Evolutionary conservation across 768 basidiomycete genomes (phyloP).

Genomic region (Amanita rubescens): DNA sequence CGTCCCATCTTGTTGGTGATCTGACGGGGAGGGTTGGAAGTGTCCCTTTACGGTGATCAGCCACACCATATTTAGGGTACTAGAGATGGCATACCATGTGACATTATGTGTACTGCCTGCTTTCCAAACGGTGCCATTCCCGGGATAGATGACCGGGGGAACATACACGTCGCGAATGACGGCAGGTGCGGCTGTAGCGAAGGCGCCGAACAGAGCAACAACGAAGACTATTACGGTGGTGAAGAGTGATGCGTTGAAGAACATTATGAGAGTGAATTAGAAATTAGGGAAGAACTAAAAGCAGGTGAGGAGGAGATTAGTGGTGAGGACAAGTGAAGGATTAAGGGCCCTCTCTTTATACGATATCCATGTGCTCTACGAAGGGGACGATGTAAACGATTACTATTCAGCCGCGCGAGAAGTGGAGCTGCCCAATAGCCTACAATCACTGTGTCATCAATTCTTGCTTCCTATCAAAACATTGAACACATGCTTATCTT

Average conservation of each 20-base stretch:
- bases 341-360: constrained; percentile 2
- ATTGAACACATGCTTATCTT: constrained; percentile 6
- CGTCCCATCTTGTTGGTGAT: constrained; percentile 37
- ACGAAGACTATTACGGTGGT: constrained; percentile 14
- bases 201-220: constrained; percentile 16
- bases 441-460: constrained; percentile 5
- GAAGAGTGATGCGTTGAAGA: constrained; percentile 10
- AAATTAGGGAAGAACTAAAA: constrained; percentile 9
- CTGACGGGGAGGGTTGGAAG: constrained; percentile 27
- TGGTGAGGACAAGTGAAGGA: constrained; percentile 2
- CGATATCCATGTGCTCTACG: background rate
- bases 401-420: constrained; percentile 1
- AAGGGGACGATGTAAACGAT: constrained; percentile 3
- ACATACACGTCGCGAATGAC: constrained; percentile 24
- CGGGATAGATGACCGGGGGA: constrained; percentile 22
- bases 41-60: constrained; percentile 25
- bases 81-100: constrained; percentile 19
- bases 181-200: constrained; percentile 21
- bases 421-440: constrained; percentile 6
- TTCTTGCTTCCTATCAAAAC: constrained; percentile 8
- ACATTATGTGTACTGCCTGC: constrained; percentile 23
- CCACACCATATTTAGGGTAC: background rate
- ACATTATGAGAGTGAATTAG: constrained; percentile 5
- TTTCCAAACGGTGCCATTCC: constrained; percentile 21
- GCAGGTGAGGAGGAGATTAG: background rate